These are phyloP conservation scores for Pseudoturritis turrita DNA, from an alignment of 345 rosid genomes.

Conservation along the genomic window DNA sequence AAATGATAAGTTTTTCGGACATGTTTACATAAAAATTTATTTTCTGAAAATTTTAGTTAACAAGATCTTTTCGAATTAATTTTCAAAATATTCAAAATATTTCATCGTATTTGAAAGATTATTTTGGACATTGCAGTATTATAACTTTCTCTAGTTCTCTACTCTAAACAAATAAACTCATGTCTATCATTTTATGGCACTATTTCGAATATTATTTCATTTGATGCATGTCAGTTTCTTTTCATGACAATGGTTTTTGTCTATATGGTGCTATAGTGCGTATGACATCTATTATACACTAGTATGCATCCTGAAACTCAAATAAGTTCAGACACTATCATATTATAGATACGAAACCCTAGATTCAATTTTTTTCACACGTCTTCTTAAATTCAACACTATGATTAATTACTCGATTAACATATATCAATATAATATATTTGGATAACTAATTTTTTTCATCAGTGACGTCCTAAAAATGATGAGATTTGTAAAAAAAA, in stretches of 20 bases:
- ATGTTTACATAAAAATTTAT: background rate
- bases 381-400: background rate
- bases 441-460: background rate
- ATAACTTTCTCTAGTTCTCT: too few relatives aligned
- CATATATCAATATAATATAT: background rate
- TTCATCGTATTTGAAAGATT: background rate
- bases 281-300: background rate
- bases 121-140: too few relatives aligned
- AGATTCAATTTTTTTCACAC: background rate
- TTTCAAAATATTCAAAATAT: background rate
- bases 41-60: background rate
- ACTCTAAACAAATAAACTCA: too few relatives aligned
- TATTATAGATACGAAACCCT: background rate
- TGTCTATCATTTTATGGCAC: too few relatives aligned
- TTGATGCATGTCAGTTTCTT: background rate
- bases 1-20: background rate
- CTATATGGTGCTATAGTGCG: background rate
- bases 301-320: background rate
- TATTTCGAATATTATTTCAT: background rate
- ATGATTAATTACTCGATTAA: background rate
- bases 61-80: background rate
- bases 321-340: background rate
- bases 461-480: too few relatives aligned
- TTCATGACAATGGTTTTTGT: background rate
- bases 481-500: background rate